Evolutionary conservation across 2,329 filamentous ascomycete genomes (phyloP).

Genomic region (Exutisphaerella laricina): DNA sequence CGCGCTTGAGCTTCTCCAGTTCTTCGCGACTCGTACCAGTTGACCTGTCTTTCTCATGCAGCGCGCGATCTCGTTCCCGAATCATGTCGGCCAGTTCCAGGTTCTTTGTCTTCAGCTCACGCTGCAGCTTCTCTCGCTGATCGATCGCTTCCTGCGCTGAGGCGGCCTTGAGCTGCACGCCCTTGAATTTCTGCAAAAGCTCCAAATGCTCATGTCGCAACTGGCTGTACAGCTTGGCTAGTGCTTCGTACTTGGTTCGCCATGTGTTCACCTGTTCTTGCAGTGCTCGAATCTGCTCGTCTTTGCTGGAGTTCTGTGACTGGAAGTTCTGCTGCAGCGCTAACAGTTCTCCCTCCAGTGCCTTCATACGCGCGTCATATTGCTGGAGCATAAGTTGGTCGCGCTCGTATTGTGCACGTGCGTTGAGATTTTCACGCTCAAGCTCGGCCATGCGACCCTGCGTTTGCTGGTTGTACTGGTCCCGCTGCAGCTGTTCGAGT

Average conservation of each 20-base stretch:
- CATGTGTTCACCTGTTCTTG: conserved; percentile 98
- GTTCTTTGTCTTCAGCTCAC: conserved; percentile 99
- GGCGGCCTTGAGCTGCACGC: conserved; percentile 90
- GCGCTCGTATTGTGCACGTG: conserved; percentile 90
- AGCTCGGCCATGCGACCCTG: conserved; percentile 93
- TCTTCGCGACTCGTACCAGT: conserved; percentile 86
- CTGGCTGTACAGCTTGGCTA: conserved; percentile 96
- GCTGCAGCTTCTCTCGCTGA: conserved; percentile 85
- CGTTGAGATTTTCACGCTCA: conserved; percentile 90
- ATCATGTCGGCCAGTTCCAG: conserved; percentile 99
- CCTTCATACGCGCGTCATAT: conserved; percentile 89
- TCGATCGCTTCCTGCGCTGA: conserved; percentile 97
- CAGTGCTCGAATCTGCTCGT: conserved; percentile 86
- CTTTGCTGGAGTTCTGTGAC: conserved; percentile 81
- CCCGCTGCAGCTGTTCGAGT: conserved; percentile 79
- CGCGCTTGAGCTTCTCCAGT: conserved; percentile 86
- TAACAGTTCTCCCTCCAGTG: conserved; percentile 76
- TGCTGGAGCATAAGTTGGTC: conserved; percentile 96
- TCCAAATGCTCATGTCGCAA: conserved; percentile 92
- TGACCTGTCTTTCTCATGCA: conserved; percentile 88
- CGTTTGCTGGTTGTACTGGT: conserved; percentile 89
- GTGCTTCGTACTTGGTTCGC: conserved; percentile 91
- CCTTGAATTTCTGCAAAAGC: conserved; percentile 91
- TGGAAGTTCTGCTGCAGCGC: conserved; percentile 78
- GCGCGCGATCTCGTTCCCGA: conserved; percentile 82